Evolutionary conservation across 257 asterid species (phyloP).

Genomic region (Gynochthodes officinalis): DNA sequence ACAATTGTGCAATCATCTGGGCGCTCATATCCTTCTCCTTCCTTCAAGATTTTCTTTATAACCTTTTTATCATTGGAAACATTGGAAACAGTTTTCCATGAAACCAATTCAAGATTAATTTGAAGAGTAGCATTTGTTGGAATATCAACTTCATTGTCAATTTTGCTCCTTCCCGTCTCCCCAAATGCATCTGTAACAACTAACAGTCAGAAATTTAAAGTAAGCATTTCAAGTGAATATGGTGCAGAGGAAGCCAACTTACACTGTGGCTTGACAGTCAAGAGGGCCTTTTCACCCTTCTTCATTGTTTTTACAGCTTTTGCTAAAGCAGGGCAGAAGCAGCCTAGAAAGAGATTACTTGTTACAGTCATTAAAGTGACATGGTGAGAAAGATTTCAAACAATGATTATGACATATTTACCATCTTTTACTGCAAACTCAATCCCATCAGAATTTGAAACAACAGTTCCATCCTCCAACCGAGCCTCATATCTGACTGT

Average conservation of each 20-base stretch:
- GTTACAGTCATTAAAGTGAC: neutral
- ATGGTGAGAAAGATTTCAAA: neutral
- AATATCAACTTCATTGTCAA: conserved; percentile 22
- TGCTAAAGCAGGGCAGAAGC: conserved; percentile 50
- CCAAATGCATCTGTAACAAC: conserved; percentile 50
- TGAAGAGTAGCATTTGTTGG: conserved; percentile 47
- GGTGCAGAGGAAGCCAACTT: neutral
- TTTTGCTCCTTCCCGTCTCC: conserved; percentile 34
- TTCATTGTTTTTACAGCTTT: conserved; percentile 57
- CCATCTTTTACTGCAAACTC: conserved; percentile 54
- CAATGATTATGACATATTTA: conserved; percentile 3
- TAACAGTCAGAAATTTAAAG: conserved; percentile 4
- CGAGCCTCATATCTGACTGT: conserved; percentile 47
- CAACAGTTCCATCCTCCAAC: conserved; percentile 47
- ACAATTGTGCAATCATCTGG: conserved; percentile 46
- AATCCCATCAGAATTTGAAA: conserved; percentile 41
- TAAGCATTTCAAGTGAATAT: neutral
- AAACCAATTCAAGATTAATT: conserved; percentile 43
- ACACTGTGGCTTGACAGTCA: conserved; percentile 46
- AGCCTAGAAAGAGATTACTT: conserved; percentile 28
- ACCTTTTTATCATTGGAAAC: conserved; percentile 44
- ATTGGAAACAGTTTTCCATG: conserved; percentile 48
- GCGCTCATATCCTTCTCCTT: conserved; percentile 54
- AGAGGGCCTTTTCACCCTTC: conserved; percentile 43
- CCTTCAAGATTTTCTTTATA: conserved; percentile 46